Conservation (phyloP, 2,329 filamentous ascomycete species). For the Grosmannia huntii region DNA sequence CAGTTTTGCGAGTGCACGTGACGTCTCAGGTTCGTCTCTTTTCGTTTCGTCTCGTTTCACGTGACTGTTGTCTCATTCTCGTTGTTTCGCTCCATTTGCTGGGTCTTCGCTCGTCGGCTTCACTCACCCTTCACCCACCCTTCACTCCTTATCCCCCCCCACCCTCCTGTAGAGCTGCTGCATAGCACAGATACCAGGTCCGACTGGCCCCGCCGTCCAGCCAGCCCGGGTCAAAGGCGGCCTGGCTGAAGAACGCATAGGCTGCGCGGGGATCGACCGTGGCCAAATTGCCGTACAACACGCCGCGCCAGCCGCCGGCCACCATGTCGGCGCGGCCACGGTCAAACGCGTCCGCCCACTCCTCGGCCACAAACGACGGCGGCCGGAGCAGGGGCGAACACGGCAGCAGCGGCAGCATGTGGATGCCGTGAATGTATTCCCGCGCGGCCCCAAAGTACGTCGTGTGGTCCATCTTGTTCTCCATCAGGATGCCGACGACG, state of each 20-base stretch:
- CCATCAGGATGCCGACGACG: constrained; percentile 61
- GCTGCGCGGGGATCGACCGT: constrained; percentile 57
- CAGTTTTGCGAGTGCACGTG: too few species aligned
- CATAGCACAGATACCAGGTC: constrained; percentile 75
- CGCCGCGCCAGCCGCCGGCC: constrained; percentile 70
- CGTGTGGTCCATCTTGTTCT: constrained; percentile 89
- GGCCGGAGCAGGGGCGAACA: constrained; percentile 54
- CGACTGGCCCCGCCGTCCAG: constrained; percentile 71
- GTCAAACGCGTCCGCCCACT: constrained; percentile 72
- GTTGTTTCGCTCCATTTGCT: too few species aligned
- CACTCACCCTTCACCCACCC: too few species aligned
- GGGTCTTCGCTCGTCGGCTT: too few species aligned
- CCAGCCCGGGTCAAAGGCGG: constrained; percentile 52
- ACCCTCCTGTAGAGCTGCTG: constrained; percentile 33
- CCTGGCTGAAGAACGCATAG: constrained; percentile 61
- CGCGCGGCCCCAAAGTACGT: constrained; percentile 72
- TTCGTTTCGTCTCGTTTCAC: too few species aligned
- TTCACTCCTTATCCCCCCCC: too few species aligned
- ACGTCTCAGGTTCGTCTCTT: too few species aligned
- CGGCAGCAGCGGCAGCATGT: constrained; percentile 69
- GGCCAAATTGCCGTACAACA: constrained; percentile 72
- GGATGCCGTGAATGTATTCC: constrained; percentile 65
- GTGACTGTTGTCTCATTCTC: too few species aligned
- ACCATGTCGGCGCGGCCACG: constrained; percentile 53
- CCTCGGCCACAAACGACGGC: constrained; percentile 59